Evolutionary conservation across 2,329 filamentous ascomycete genomes (phyloP).

Genomic region (Colletotrichum costaricense): DNA sequence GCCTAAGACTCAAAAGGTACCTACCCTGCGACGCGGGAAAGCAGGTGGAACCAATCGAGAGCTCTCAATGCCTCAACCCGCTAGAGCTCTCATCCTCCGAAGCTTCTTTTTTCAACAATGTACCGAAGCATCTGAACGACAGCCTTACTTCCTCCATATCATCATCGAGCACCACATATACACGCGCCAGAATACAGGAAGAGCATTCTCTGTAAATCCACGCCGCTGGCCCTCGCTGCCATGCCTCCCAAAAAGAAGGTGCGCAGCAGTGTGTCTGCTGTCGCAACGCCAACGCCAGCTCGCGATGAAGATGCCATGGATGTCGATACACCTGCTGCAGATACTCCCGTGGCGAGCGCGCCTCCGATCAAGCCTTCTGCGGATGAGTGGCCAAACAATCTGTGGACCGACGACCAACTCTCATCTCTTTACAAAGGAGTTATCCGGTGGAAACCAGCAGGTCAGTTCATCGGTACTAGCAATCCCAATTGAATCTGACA

Average conservation of each 20-base stretch:
- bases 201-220: neutral
- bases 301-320: slow-evolving; percentile 72
- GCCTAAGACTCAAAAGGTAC: neutral
- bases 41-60: neutral
- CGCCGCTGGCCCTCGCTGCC: slow-evolving; percentile 26
- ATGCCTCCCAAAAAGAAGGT: slow-evolving; percentile 81
- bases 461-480: slow-evolving; percentile 55
- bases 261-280: slow-evolving; percentile 63
- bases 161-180: neutral
- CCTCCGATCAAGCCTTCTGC: slow-evolving; percentile 51
- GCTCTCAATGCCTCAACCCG: neutral
- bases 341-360: slow-evolving; percentile 56
- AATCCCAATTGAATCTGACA: slow-evolving; percentile 37
- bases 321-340: slow-evolving; percentile 66
- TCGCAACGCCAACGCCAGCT: slow-evolving; percentile 65
- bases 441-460: slow-evolving; percentile 96
- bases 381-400: slow-evolving; percentile 66
- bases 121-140: neutral
- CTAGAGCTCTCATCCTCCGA: neutral
- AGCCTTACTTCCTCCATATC: neutral
- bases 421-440: slow-evolving; percentile 93
- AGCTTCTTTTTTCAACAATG: neutral
- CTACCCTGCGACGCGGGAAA: neutral
- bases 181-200: neutral
- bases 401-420: slow-evolving; percentile 96